These are phyloP conservation scores for Zea mays DNA, from an alignment of 176 grass and related monocot genomes.

Conservation along the genomic window DNA sequence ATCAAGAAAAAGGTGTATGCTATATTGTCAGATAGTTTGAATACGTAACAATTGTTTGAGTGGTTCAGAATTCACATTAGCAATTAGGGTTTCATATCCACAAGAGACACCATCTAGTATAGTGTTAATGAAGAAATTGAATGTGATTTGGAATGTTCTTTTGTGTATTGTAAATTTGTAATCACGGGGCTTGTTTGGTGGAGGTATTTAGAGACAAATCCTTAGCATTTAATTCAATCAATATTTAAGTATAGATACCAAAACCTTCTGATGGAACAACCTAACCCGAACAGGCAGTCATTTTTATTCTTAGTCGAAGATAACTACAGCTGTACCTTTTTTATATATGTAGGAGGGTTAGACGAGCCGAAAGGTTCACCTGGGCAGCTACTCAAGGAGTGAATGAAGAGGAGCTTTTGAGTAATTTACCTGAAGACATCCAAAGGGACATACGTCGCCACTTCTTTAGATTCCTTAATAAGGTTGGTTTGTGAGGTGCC, in stretches of 20 bases:
- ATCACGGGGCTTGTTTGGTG: background rate
- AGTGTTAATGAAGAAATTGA: constrained; percentile 1
- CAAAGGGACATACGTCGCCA: constrained; percentile 90
- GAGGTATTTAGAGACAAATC: constrained; percentile 1
- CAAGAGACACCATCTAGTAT: background rate
- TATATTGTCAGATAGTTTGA: constrained; percentile 4
- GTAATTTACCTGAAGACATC: constrained; percentile 95
- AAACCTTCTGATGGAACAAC: background rate
- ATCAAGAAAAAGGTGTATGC: background rate
- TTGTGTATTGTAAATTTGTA: background rate
- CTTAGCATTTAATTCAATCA: constrained; percentile 19
- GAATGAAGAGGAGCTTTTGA: constrained; percentile 85
- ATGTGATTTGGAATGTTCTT: constrained; percentile 1
- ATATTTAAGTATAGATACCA: background rate
- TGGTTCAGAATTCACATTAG: background rate
- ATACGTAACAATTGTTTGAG: constrained; percentile 14
- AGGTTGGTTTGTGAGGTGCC: constrained; percentile 47
- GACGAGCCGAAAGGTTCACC: constrained; percentile 85
- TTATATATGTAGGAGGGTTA: constrained; percentile 68
- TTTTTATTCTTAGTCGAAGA: constrained; percentile 27
- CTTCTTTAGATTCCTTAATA: constrained; percentile 90
- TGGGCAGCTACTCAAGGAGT: constrained; percentile 96
- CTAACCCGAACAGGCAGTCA: background rate
- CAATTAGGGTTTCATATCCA: background rate
- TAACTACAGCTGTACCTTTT: background rate